These are phyloP conservation scores for Teratosphaeriaceae sp. DNA, from an alignment of 2,329 filamentous ascomycete genomes.

Conservation along the genomic window DNA sequence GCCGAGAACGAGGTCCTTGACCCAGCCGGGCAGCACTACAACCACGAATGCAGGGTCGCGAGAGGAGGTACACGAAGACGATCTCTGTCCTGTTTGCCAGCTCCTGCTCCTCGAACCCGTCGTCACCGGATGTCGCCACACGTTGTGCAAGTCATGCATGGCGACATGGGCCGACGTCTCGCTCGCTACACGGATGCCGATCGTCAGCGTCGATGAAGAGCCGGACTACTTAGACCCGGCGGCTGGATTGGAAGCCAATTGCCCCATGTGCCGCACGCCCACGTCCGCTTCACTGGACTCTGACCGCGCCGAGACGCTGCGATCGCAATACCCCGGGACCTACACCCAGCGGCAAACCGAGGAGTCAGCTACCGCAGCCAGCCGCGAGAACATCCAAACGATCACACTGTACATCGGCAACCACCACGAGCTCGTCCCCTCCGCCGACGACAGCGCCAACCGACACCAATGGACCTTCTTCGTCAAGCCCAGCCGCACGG, in stretches of 20 bases:
- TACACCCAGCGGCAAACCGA: slow-evolving; percentile 33
- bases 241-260: slow-evolving; percentile 32
- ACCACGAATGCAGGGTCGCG: background rate
- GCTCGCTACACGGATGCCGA: slow-evolving; percentile 29
- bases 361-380: slow-evolving; percentile 23
- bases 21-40: no score
- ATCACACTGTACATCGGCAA: slow-evolving; percentile 42
- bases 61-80: slow-evolving; percentile 32
- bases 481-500: slow-evolving; percentile 35
- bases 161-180: slow-evolving; percentile 40
- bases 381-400: slow-evolving; percentile 27
- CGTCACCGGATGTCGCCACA: slow-evolving; percentile 36
- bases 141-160: slow-evolving; percentile 41
- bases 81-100: slow-evolving; percentile 41
- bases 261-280: slow-evolving; percentile 41
- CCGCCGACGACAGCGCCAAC: slow-evolving; percentile 24
- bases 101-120: slow-evolving; percentile 39
- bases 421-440: slow-evolving; percentile 28
- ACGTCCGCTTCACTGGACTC: slow-evolving; percentile 30
- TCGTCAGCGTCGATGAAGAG: slow-evolving; percentile 33
- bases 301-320: slow-evolving; percentile 23
- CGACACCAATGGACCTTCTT: slow-evolving; percentile 43
- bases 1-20: no score
- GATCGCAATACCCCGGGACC: slow-evolving; percentile 29
- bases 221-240: slow-evolving; percentile 23